A percentile compares a stretch with the other conserved stretches of the same genome.
Evolutionary conservation across 2,329 filamentous ascomycete species (phyloP).

Genomic region (Ascomycota sp.): DNA sequence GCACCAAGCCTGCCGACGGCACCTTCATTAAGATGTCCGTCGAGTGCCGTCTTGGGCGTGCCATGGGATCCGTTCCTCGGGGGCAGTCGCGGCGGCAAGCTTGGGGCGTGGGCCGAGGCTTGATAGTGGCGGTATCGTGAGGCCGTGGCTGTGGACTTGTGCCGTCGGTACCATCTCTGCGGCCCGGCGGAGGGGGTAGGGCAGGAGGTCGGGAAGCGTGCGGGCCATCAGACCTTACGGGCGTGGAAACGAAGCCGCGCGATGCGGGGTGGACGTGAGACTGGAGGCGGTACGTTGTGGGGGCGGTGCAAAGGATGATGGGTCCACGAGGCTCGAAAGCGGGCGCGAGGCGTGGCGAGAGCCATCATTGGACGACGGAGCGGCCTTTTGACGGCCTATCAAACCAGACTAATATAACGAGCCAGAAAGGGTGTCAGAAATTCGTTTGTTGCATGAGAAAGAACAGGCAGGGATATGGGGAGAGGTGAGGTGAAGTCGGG

Average conservation of each 20-base stretch:
- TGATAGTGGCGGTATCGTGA: neutral
- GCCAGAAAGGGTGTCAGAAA: too few relatives aligned
- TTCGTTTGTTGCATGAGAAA: too few relatives aligned
- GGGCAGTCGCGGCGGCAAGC: constrained; percentile 31
- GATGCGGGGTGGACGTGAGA: constrained; percentile 4
- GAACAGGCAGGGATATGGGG: neutral
- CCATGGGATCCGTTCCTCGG: constrained; percentile 1
- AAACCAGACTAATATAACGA: too few relatives aligned
- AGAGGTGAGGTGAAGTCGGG: too few relatives aligned
- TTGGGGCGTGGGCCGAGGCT: constrained; percentile 22
- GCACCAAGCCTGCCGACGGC: constrained; percentile 47
- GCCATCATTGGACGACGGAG: constrained; percentile 6
- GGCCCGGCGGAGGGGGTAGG: neutral
- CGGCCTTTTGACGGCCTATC: constrained; percentile 19
- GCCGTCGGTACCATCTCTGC: neutral
- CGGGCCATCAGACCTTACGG: constrained; percentile 1
- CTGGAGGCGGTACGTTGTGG: constrained; percentile 37
- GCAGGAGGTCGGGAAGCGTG: constrained; percentile 4
- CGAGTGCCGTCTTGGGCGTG: neutral
- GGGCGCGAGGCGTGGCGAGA: constrained; percentile 31
- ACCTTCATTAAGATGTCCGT: constrained; percentile 25
- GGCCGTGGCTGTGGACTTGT: neutral
- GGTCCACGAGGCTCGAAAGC: constrained; percentile 53
- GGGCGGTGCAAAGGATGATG: constrained; percentile 58
- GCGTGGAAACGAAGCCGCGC: neutral